phyloP scores from a whole-genome alignment of 495 filamentous ascomycete genomes.

The Chaetomium fimeti region DNA sequence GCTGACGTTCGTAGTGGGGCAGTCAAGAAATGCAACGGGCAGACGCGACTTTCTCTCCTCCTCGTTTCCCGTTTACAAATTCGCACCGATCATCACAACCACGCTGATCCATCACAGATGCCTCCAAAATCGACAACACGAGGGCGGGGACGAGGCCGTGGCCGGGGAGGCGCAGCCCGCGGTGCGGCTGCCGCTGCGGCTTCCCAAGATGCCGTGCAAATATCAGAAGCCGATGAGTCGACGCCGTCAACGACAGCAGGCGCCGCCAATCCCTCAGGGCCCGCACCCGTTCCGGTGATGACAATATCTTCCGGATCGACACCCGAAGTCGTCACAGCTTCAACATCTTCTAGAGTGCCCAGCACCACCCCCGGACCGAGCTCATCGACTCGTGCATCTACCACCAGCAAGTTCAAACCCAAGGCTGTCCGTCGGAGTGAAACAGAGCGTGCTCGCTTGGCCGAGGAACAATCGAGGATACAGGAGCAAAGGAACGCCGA shows the following conservation, averaged over 20 bases:
- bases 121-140: conserved; percentile 21
- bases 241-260: neutral
- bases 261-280: conserved; percentile 2
- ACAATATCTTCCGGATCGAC: conserved; percentile 5
- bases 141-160: conserved; percentile 23
- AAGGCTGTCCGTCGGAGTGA: conserved; percentile 45
- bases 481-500: conserved; percentile 38
- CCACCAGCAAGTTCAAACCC: conserved; percentile 40
- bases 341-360: conserved; percentile 8
- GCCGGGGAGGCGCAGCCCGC: conserved; percentile 22
- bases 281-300: conserved; percentile 11
- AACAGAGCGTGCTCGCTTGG: conserved; percentile 42
- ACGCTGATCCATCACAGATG: conserved; percentile 11
- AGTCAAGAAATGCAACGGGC: conserved; percentile 19
- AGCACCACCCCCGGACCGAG: conserved; percentile 9
- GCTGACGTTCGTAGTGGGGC: conserved; percentile 10
- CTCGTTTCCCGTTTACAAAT: neutral
- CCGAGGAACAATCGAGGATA: conserved; percentile 38
- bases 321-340: neutral
- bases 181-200: conserved; percentile 18
- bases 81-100: neutral
- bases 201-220: conserved; percentile 12
- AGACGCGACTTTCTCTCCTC: conserved; percentile 16
- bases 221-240: conserved; percentile 6
- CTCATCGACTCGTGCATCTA: conserved; percentile 8